Base-by-base conservation (phyloP, 306 rosid genomes). In the Fagus sylvatica region DNA sequence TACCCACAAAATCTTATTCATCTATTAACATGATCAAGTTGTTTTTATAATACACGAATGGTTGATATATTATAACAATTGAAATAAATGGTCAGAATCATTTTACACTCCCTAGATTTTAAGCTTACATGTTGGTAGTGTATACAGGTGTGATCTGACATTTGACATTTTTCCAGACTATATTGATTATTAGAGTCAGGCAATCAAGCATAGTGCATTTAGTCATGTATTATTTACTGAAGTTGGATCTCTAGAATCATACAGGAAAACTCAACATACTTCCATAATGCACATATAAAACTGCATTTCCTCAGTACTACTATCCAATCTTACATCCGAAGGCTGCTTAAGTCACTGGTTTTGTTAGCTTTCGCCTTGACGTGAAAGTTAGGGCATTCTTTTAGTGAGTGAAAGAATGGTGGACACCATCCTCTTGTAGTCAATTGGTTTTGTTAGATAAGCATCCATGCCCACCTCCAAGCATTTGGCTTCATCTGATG, bases 381-480 rank as follows among this genome's bases (percentile, higher is more conserved):
- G 15, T 53, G 85, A 37, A 79, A 78, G 57, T 83, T 81, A 85
- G 67, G 84, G 67, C 66, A 87, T 17, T 72, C 56, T 78, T 79
- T 79, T 85, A 30, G 97, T 90, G 91, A 93, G 97, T 72, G 99
- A 91, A 69, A 93, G 96, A 72, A 96, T 96, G 88, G 99, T 96
- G 55, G 96, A 93, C 28, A 96, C 97, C 99, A 93, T 96, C 68
- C 85, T 75, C 86, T 96, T 96, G 92, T 87, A 91, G 81, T 96
- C 97, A 81, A 96, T 96, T 61, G 99, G 99, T 82, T 96, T 96
- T 69, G 99, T 96, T 57, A 96, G 84, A 76, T 96, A 96, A 78
- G 99, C 99, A 91, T 96, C 99, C 99, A 96, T 96, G 59, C 99
- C 99, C 75, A 96, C 99, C 79, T 96, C 91, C 82, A 96, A 77